Evolutionary conservation across 2,329 filamentous ascomycete genomes (phyloP), one percentile per base, ranked within the genome.

Genomic region (Emergomyces africanus): DNA sequence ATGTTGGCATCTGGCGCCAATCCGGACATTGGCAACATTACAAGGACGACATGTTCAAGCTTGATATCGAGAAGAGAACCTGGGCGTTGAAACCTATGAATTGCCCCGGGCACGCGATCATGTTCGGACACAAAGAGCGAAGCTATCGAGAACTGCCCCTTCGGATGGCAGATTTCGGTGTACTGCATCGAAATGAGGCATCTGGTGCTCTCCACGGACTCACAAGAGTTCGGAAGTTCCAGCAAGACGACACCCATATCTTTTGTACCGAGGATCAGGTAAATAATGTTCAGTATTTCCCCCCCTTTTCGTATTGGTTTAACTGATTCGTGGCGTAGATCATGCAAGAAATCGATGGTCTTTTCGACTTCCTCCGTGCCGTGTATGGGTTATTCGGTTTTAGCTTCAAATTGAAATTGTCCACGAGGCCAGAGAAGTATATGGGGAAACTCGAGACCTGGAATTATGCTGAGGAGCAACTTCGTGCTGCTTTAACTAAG

Each of bases 11-110:
- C 15, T 97, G 94, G 94, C 94, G 96, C 78, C 88, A 84, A 25
- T 96, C 90, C 9, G 94, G 94, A 55, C 94, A 97, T 74, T 96
- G 92, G 91, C 83, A 87, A 61, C 85, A 91, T 71, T 94, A 96
- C 79, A 84, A 90, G 70, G 92, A 97, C 64, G 91, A 96, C 76
- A 97, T 97, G 92, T 90, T 90, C 74, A 85, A 85, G n/a, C 85
- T 96, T 66, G 78, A 84, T 51, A 79, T 78, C 30, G 91, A 96
- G 72, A 95, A 96, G 79, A 87, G 88, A 63, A 80, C 85, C 64
- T 90, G 86, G 78, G 90, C 85, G 18, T 77, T 97, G 57, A 97
- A 97, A 78, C 92, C 92, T 33, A 97, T 97, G 94, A 97, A 97
- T 78, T 99, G 94, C 76, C 94, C 94, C 3, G 90, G 90, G 33